A percentile compares a stretch with the other conserved stretches of the same genome.
Evolutionary conservation across 768 basidiomycete species (phyloP).

Genomic region (Paxillus rubicundulus): DNA sequence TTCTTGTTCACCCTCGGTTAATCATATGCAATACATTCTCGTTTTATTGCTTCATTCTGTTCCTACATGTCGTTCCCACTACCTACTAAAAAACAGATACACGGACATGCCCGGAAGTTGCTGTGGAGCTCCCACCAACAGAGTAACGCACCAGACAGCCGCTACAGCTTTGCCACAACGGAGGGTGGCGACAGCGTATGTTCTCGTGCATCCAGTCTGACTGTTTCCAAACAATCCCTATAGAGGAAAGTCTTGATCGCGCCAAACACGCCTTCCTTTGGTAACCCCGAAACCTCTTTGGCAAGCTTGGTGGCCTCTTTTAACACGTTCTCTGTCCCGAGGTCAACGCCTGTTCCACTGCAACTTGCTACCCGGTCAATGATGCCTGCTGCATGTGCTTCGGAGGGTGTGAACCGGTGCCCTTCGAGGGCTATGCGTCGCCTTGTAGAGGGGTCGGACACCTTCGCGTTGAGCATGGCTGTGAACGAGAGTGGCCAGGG

Average conservation of each 20-base stretch:
- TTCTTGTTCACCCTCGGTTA: too few relatives aligned
- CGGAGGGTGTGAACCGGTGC: conserved; percentile 69
- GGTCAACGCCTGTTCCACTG: conserved; percentile 41
- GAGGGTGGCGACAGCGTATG: conserved; percentile 7
- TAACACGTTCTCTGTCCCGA: conserved; percentile 57
- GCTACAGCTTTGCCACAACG: conserved; percentile 17
- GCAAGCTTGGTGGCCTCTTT: conserved; percentile 65
- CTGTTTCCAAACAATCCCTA: conserved; percentile 47
- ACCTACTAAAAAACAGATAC: too few relatives aligned
- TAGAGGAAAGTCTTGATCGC: conserved; percentile 67
- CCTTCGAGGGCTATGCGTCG: conserved; percentile 81
- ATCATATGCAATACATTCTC: too few relatives aligned
- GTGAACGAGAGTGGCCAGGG: conserved; percentile 73
- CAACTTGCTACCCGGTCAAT: conserved; percentile 57
- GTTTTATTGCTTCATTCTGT: too few relatives aligned
- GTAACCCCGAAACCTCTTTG: conserved; percentile 46
- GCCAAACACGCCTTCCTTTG: conserved; percentile 66
- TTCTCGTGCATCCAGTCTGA: conserved; percentile 23
- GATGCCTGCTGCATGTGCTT: conserved; percentile 63
- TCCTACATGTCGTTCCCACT: too few relatives aligned
- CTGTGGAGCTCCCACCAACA: too few relatives aligned
- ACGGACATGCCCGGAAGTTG: too few relatives aligned
- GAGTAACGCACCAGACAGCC: too few relatives aligned
- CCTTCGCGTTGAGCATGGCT: conserved; percentile 60
- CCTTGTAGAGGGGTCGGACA: conserved; percentile 53